These are phyloP conservation scores for Punica granatum DNA, from an alignment of 345 rosid species.

Conservation along the genomic window DNA sequence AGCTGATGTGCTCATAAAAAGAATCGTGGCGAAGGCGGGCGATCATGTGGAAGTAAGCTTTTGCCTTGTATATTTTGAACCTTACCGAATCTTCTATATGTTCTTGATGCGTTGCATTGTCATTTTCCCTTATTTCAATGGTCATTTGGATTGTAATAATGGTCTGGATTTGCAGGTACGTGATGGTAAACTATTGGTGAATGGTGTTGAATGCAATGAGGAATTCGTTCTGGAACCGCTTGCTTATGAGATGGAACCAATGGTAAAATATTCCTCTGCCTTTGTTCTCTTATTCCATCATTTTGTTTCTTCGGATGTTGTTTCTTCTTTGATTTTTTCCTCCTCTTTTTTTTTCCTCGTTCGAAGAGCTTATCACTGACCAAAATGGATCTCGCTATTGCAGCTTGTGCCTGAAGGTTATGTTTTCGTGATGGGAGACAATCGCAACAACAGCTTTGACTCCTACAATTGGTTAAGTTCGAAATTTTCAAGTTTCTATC, in stretches of 20 bases:
- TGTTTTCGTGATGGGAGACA: constrained; percentile 92
- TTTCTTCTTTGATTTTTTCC: background rate
- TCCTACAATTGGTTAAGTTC: constrained; percentile 77
- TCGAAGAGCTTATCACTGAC: background rate
- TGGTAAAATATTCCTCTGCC: constrained; percentile 30
- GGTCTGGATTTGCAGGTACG: constrained; percentile 29
- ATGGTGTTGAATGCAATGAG: constrained; percentile 54
- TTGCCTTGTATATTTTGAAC: constrained; percentile 15
- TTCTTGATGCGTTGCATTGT: background rate
- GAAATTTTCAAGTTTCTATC: background rate
- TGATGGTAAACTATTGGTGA: constrained; percentile 66
- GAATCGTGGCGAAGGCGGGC: constrained; percentile 88
- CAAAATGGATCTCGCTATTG: constrained; percentile 6
- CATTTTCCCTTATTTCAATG: background rate
- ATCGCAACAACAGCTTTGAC: constrained; percentile 85
- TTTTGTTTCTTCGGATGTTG: background rate
- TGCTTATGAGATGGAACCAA: constrained; percentile 58
- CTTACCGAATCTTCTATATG: background rate
- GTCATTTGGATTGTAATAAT: background rate
- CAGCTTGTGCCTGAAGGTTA: constrained; percentile 79
- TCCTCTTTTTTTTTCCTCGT: background rate
- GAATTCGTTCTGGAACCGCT: constrained; percentile 68
- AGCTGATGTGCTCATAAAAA: constrained; percentile 71
- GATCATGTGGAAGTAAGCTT: constrained; percentile 76
- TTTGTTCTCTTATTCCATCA: background rate